Percentiles rank a stretch among this genome's conserved stretches.
These are phyloP conservation scores for Kwoniella heveanensis DNA, from an alignment of 768 basidiomycete species.

Conservation along the genomic window DNA sequence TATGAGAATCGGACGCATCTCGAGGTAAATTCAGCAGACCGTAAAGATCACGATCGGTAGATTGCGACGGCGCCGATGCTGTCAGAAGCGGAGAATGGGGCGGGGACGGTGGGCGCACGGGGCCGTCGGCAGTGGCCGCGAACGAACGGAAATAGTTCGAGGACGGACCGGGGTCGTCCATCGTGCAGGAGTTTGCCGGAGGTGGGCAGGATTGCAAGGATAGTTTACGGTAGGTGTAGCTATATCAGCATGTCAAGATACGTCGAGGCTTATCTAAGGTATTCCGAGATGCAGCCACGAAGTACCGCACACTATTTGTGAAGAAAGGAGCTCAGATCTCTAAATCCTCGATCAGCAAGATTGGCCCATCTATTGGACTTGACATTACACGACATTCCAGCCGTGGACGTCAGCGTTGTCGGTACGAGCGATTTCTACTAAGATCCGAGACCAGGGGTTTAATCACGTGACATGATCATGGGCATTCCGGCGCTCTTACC, in stretches of 20 bases:
- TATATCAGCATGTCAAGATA: background rate
- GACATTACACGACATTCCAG: too few relatives aligned
- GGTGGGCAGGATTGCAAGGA: background rate
- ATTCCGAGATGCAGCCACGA: too few relatives aligned
- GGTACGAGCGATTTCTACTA: too few relatives aligned
- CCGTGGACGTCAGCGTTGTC: too few relatives aligned
- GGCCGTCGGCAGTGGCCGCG: conserved; percentile 43
- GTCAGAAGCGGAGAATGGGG: conserved; percentile 36
- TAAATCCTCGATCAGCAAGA: too few relatives aligned
- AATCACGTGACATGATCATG: too few relatives aligned
- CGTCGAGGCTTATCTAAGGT: background rate
- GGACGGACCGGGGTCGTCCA: conserved; percentile 52
- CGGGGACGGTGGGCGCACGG: conserved; percentile 39
- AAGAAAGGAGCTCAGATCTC: too few relatives aligned
- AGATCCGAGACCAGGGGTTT: too few relatives aligned
- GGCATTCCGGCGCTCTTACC: background rate
- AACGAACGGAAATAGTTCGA: conserved; percentile 42
- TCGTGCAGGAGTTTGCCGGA: conserved; percentile 3
- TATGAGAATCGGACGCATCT: conserved; percentile 68
- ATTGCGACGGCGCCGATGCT: conserved; percentile 23
- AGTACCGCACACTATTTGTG: too few relatives aligned
- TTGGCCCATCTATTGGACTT: too few relatives aligned
- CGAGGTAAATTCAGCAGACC: conserved; percentile 71
- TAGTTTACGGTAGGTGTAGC: background rate
- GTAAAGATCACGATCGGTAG: conserved; percentile 51